Conservation (phyloP, 164 flowering plant genomes). For the Berberis thunbergii region DNA sequence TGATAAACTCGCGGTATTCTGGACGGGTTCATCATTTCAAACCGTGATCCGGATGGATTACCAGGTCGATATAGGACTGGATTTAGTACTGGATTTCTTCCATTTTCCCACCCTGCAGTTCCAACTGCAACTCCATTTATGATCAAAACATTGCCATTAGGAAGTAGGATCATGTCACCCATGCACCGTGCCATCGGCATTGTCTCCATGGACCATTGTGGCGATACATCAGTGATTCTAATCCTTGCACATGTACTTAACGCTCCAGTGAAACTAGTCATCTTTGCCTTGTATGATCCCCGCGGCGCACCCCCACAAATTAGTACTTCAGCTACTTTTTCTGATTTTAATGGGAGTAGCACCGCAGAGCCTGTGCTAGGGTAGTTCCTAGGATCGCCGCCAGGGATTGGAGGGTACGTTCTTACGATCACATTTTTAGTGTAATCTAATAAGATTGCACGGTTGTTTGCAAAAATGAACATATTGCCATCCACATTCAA, state of each 20-base stretch:
- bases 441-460: slow-evolving; percentile 31
- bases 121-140: slow-evolving; percentile 44
- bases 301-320: slow-evolving; percentile 53
- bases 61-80: slow-evolving; percentile 42
- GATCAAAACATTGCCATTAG: slow-evolving; percentile 37
- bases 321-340: slow-evolving; percentile 31
- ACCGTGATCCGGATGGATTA: slow-evolving; percentile 17
- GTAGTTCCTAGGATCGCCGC: slow-evolving; percentile 30
- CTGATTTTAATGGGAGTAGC: slow-evolving; percentile 22
- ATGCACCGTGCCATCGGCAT: slow-evolving; percentile 45
- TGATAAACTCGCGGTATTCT: slow-evolving; percentile 41
- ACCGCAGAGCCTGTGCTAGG: slow-evolving; percentile 48
- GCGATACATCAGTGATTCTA: slow-evolving; percentile 30
- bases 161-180: slow-evolving; percentile 57
- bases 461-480: slow-evolving; percentile 40
- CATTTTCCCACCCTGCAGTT: slow-evolving; percentile 43
- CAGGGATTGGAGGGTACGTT: slow-evolving; percentile 30
- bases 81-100: slow-evolving; percentile 25
- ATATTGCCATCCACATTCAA: slow-evolving; percentile 21
- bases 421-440: slow-evolving; percentile 16
- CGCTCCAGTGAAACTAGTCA: slow-evolving; percentile 19
- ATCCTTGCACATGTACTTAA: slow-evolving; percentile 39
- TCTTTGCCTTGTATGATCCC: slow-evolving; percentile 20
- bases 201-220: slow-evolving; percentile 41
- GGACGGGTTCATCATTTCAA: slow-evolving; percentile 27